Evolutionary conservation across 148 eudicot species (phyloP), one percentile per base, ranked within the genome.

Genomic region (Tetragonia tetragonoides): DNA sequence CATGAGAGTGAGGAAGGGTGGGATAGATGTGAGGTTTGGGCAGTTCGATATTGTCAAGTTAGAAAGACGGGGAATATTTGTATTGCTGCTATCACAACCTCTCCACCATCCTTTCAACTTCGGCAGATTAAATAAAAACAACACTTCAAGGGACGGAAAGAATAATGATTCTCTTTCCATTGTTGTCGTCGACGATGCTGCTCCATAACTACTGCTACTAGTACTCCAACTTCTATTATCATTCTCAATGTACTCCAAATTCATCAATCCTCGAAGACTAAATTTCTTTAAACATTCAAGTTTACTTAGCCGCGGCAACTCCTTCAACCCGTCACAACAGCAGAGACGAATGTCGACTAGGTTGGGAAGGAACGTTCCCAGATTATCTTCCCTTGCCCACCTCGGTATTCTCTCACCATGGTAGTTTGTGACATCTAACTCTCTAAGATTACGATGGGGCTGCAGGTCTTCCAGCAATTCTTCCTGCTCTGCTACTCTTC

Each of bases 51-150:
- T 61, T 0, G 2, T 3, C 46, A 82, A 68, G 2, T 38, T 6
- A 28, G 42, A 73, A 73, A 82, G 81, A 6, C 44, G n/a, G 1
- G 42, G 39, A 73, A 81, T 5, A 38, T 23, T 53, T 10, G 37
- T 6, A 46, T 42, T 5, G 20, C 28, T 15, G n/a, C n/a, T n/a
- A n/a, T n/a, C n/a, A 73, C 8, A 3, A 20, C 18, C 67, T 37
- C 66, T 23, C 77, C 82, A 75, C 85, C 85, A 83, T 8, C 74
- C 77, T 73, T 72, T 72, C 77, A 83, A 46, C 39, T 57, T 80
- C 10, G 15, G 42, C 28, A 76, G n/a, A 17, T 18, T 10, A 9
- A 9, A 0, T 23, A 79, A 28, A 0, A 3, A 20, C 11, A 83
- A 59, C 3, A 6, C 6, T 73, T 74, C 37, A 49, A 82, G 81